phyloP scores from a whole-genome alignment of 129 eudicot genomes.

The Helichrysum umbraculigerum region DNA sequence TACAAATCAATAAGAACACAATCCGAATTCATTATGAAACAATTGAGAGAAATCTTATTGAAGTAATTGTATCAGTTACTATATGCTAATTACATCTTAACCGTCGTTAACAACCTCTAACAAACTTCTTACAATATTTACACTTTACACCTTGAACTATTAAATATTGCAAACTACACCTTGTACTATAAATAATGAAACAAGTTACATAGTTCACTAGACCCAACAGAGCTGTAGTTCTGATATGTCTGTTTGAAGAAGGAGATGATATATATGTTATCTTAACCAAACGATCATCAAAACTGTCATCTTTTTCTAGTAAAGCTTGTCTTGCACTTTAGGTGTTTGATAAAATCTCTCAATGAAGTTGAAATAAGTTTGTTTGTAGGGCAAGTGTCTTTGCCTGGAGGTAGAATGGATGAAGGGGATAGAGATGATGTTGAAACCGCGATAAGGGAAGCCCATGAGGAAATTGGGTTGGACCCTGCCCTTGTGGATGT shows the following conservation, averaged over 20 bases:
- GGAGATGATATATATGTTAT: constrained; percentile 47
- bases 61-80: no score
- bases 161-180: no score
- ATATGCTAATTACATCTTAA: no score
- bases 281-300: constrained; percentile 61
- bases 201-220: no score
- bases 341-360: constrained; percentile 17
- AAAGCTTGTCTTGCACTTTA: neutral
- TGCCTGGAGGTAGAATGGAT: constrained; percentile 76
- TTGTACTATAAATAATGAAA: no score
- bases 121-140: no score
- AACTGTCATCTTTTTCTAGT: constrained; percentile 60
- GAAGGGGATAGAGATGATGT: constrained; percentile 50
- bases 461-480: constrained; percentile 74
- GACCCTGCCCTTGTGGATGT: constrained; percentile 67
- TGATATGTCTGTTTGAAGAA: constrained; percentile 52
- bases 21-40: no score
- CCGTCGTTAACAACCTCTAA: no score
- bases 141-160: no score
- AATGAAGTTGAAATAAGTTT: constrained; percentile 14
- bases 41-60: no score
- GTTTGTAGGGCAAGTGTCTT: constrained; percentile 65
- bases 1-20: no score
- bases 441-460: constrained; percentile 72
- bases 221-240: constrained; percentile 58